Base-by-base conservation (phyloP, 1,284 basidiomycete species). In the Leucoagaricus sp. region DNA sequence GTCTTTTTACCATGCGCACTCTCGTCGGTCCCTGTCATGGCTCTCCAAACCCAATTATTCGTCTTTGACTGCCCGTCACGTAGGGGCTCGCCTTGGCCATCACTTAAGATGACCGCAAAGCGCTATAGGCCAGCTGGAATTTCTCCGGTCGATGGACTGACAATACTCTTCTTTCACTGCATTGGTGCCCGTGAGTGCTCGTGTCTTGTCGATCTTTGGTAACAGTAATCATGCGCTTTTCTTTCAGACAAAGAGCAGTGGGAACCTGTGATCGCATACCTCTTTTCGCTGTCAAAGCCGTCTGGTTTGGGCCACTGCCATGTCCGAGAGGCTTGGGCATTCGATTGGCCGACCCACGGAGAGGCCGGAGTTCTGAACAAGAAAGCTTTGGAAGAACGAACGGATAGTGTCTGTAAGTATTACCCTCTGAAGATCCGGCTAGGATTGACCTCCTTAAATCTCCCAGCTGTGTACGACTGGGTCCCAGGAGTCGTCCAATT, bases 211-310 rank as follows among this genome's bases (percentile, higher is more conserved):
- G 25, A 26, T 8, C n/a, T 45, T 21, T 31, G 25, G 3, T 31
- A 19, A 44, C 42, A 17, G 41, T 49, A 42, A 33, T 36, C 44
- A n/a, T 33, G 15, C 12, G 19, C 29, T 28, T 23, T 19, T 41
- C n/a, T n/a, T n/a, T n/a, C 48, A 83, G 81, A 80, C 57, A 83
- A 83, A 61, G 81, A 83, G 60, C 73, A 79, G 61, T 84, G 82
- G 74, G 78, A 82, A 48, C 71, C 75, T 0, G 64, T 72, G 5
- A 70, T 84, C 5, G 59, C 69, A n/a, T 63, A 62, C 9, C 61
- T 83, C 4, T 77, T 82, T 60, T 44, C 61, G 12, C 59, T 69
- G 21, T 65, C 72, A 52, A 50, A 61, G n/a, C 28, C 50, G 36
- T 17, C 12, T 12, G 62, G 67, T 63, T 42, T 63, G 55, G 40